Evolutionary conservation across 1,139 yeast genomes (phyloP).

Genomic region (Insectozyma bohioensis): DNA sequence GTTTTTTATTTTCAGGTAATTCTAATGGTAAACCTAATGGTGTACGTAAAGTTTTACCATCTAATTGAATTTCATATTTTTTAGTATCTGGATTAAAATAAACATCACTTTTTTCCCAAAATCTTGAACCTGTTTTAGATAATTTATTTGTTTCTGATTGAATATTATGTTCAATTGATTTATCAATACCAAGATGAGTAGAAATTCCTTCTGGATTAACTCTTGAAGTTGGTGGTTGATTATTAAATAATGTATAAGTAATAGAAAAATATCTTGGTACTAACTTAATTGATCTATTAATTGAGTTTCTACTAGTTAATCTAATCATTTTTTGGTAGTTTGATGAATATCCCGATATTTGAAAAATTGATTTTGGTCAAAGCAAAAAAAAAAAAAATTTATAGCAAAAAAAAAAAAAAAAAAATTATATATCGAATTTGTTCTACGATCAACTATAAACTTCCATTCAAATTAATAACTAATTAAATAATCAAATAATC

Average conservation of each 20-base stretch:
- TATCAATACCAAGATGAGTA: slow-evolving; percentile 34
- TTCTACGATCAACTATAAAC: too few species aligned
- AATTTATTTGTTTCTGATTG: slow-evolving; percentile 68
- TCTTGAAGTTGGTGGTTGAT: too few species aligned
- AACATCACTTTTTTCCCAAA: slow-evolving; percentile 81
- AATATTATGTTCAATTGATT: slow-evolving; percentile 51
- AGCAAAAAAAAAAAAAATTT: too few species aligned
- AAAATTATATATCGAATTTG: not conserved
- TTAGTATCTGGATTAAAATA: slow-evolving; percentile 25
- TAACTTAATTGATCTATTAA: too few species aligned
- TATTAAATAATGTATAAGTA: too few species aligned
- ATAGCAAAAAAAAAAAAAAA: slow-evolving; percentile 2
- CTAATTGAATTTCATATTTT: slow-evolving; percentile 60
- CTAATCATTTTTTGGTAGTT: too few species aligned
- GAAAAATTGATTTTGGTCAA: too few species aligned
- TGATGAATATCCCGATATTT: too few species aligned
- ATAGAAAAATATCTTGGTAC: too few species aligned
- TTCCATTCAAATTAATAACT: too few species aligned
- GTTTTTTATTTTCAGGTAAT: slow-evolving; percentile 58
- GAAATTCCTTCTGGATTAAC: slow-evolving; percentile 4
- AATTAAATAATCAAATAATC: too few species aligned
- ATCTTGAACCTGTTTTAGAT: slow-evolving; percentile 68
- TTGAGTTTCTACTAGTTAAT: too few species aligned
- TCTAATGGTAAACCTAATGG: slow-evolving; percentile 75
- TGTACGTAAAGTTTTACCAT: slow-evolving; percentile 75